These are phyloP conservation scores for Tillandsia fasciculata DNA, from an alignment of 176 grass and related monocot species.

Conservation along the genomic window DNA sequence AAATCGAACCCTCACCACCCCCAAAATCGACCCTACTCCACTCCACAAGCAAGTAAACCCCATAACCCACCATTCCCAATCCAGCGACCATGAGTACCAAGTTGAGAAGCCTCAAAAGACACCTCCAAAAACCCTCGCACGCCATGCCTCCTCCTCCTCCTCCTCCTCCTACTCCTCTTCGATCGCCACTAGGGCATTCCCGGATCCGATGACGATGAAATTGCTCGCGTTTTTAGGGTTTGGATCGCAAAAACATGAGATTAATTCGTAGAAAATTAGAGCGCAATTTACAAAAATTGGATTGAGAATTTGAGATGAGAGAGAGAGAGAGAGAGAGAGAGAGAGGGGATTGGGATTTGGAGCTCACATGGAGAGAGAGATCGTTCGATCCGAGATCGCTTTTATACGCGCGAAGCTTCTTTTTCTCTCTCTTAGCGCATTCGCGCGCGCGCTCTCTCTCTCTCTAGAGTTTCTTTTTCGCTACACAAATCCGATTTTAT, in stretches of 20 bases:
- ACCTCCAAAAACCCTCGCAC: conserved; percentile 56
- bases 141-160: conserved; percentile 37
- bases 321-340: neutral
- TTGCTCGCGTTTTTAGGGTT: neutral
- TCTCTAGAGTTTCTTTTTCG: too few species aligned
- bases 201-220: neutral
- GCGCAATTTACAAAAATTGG: neutral
- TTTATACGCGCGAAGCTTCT: too few species aligned
- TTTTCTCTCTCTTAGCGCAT: neutral
- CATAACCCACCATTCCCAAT: conserved; percentile 71
- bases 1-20: neutral
- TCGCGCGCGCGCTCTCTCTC: neutral
- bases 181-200: neutral
- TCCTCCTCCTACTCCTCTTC: neutral
- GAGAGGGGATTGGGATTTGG: neutral
- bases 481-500: too few species aligned
- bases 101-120: conserved; percentile 71
- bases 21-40: conserved; percentile 44
- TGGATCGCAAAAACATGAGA: neutral
- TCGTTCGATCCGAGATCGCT: too few species aligned
- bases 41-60: conserved; percentile 49
- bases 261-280: neutral
- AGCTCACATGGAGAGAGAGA: neutral
- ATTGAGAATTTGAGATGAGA: neutral
- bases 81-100: conserved; percentile 47